Percentiles rank a stretch among this genome's conserved stretches.
Conservation (phyloP, 108 stramenopile species). For the Fistulifera pelliculosa region DNA sequence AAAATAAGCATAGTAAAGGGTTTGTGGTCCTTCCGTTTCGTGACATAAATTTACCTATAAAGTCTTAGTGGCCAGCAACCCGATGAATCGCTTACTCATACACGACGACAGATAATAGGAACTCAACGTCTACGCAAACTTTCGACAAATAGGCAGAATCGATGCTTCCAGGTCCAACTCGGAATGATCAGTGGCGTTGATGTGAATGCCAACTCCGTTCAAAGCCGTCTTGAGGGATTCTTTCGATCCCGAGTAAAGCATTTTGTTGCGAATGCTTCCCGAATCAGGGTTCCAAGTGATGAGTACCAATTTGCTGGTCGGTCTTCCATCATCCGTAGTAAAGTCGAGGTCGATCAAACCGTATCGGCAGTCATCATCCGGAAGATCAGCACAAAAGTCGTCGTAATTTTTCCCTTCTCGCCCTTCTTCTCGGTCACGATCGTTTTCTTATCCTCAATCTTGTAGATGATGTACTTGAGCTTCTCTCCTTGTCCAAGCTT, state of each 20-base stretch:
- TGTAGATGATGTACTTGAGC: constrained; percentile 75
- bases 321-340: constrained; percentile 78
- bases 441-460: constrained; percentile 74
- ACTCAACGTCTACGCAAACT: constrained; percentile 47
- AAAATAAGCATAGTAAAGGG: no score
- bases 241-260: constrained; percentile 92
- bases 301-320: constrained; percentile 87
- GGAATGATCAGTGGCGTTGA: constrained; percentile 77
- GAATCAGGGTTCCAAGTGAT: constrained; percentile 94
- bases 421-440: constrained; percentile 70
- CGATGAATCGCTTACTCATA: no score
- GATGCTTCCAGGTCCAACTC: constrained; percentile 83
- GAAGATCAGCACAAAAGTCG: constrained; percentile 69
- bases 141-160: constrained; percentile 67
- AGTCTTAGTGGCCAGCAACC: no score
- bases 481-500: constrained; percentile 73
- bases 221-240: constrained; percentile 83
- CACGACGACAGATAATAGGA: no score
- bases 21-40: no score
- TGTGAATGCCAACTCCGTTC: constrained; percentile 77
- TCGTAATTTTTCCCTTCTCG: constrained; percentile 52
- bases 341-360: constrained; percentile 89
- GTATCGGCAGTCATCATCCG: constrained; percentile 89
- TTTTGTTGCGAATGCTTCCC: constrained; percentile 79
- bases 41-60: no score